Evolutionary conservation across 2,329 filamentous ascomycete species (phyloP), one percentile per base, ranked within the genome.

Genomic region (Monosporascus sp.): DNA sequence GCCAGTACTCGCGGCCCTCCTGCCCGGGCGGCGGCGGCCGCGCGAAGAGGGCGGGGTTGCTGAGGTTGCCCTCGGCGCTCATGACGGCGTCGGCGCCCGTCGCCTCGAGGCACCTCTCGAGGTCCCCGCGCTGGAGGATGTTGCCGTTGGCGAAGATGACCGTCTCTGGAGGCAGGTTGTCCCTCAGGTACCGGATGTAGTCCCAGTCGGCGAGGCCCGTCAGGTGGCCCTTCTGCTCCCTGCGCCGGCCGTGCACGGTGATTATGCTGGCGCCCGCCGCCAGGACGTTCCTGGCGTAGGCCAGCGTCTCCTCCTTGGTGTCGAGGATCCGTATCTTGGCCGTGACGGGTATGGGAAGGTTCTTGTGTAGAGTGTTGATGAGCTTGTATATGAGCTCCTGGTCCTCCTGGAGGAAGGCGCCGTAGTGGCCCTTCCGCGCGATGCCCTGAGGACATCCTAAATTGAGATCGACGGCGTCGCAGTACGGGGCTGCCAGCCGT

Each of bases 141-240:
- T 99, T 99, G 14, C 94, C 94, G 69, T 99, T 99, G 3, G 94
- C 94, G 67, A 99, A 97, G 3, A 99, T 83, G 24, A 99, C 94
- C 7, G 91, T 95, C 48, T 97, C 91, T 1, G 80, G 74, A 0
- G 93, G 93, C 31, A 99, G 73, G 56, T 87, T 88, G 11, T 96
- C 89, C 48, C 94, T 79, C 59, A 99, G 72, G 65, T 89, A 93
- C 5, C 86, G 81, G 53, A 99, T 86, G 65, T 88, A 83, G n/a
- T 74, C 75, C 94, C 94, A 99, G 72, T 99, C 91, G 5, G 94
- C 94, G 37, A 97, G 63, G 0, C 94, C 94, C 0, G 94, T 99
- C 65, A 96, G 82, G 68, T 99, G 94, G 0, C 94, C 93, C 74
- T 99, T 99, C 70, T 97, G 93, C 65, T 97, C 91, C 58, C 94